phyloP scores from a whole-genome alignment of 805 yeast genomes.

The Wickerhamomyces chaumierensis region DNA sequence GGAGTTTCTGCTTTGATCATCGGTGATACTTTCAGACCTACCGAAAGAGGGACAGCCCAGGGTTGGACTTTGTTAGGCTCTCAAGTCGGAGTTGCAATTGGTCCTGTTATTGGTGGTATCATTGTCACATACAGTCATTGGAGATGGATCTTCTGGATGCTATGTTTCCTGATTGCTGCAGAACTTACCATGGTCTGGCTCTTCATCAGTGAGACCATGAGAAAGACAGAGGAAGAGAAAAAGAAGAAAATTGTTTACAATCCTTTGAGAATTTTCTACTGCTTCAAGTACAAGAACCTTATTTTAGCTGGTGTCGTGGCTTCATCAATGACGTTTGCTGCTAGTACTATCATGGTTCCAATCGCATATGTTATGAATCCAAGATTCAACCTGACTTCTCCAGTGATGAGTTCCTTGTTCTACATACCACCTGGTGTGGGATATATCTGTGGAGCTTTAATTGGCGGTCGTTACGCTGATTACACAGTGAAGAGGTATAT shows the following conservation, averaged over 20 bases:
- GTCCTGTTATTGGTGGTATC: slow-evolving; percentile 42
- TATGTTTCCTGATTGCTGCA: slow-evolving; percentile 31
- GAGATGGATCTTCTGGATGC: slow-evolving; percentile 42
- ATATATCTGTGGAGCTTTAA: slow-evolving; percentile 33
- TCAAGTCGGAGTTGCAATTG: slow-evolving; percentile 42
- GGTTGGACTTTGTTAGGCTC: slow-evolving; percentile 37
- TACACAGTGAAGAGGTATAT: slow-evolving; percentile 32
- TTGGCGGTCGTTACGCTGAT: slow-evolving; percentile 47
- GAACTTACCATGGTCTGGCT: slow-evolving; percentile 25
- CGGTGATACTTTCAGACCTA: slow-evolving; percentile 39
- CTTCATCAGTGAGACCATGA: slow-evolving; percentile 34
- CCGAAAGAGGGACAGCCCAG: slow-evolving; percentile 40
- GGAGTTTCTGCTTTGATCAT: slow-evolving; percentile 40
- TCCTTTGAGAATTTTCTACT: slow-evolving; percentile 32
- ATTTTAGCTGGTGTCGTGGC: slow-evolving; percentile 31
- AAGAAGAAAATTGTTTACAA: slow-evolving; percentile 25
- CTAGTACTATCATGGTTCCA: slow-evolving; percentile 44
- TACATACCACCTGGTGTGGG: slow-evolving; percentile 51
- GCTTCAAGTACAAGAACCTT: slow-evolving; percentile 32
- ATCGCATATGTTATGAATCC: slow-evolving; percentile 46
- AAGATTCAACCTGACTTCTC: slow-evolving; percentile 34
- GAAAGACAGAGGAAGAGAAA: slow-evolving; percentile 2
- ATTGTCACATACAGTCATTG: slow-evolving; percentile 38
- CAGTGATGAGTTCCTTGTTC: slow-evolving; percentile 40
- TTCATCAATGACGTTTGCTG: slow-evolving; percentile 32